A percentile compares a stretch with the other conserved stretches of the same genome.
phyloP scores from a whole-genome alignment of 371 early-diverging fungal species.

The Racocetra persica region DNA sequence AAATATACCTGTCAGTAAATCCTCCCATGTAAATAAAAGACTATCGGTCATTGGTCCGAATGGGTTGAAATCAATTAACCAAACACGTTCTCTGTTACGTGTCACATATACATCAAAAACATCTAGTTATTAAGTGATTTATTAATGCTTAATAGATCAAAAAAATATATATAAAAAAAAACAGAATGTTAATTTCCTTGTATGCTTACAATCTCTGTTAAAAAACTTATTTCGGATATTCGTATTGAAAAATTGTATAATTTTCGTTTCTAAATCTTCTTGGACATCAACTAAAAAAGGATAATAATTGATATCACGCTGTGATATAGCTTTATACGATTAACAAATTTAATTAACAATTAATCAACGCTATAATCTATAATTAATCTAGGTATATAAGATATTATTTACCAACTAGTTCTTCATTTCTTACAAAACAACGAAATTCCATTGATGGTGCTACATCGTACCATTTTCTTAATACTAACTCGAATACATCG shows the following conservation, averaged over 20 bases:
- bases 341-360: background rate
- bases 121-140: conserved; percentile 57
- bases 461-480: conserved; percentile 87
- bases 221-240: conserved; percentile 68
- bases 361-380: background rate
- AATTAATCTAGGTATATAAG: background rate
- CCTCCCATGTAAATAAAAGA: conserved; percentile 82
- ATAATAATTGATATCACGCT: conserved; percentile 80
- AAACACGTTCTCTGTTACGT: conserved; percentile 62
- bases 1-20: conserved; percentile 64
- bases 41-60: conserved; percentile 80
- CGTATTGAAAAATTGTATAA: conserved; percentile 71
- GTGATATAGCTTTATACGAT: conserved; percentile 64
- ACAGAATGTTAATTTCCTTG: background rate
- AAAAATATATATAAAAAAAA: background rate
- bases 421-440: conserved; percentile 79
- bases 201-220: conserved; percentile 48
- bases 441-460: conserved; percentile 92
- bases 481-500: conserved; percentile 63
- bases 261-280: conserved; percentile 62
- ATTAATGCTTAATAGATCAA: background rate
- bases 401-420: conserved; percentile 64
- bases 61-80: conserved; percentile 90
- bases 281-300: conserved; percentile 69
- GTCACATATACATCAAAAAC: conserved; percentile 89